phyloP scores from a whole-genome alignment of 352 stramenopile genomes.

The Phytophthora capsici region DNA sequence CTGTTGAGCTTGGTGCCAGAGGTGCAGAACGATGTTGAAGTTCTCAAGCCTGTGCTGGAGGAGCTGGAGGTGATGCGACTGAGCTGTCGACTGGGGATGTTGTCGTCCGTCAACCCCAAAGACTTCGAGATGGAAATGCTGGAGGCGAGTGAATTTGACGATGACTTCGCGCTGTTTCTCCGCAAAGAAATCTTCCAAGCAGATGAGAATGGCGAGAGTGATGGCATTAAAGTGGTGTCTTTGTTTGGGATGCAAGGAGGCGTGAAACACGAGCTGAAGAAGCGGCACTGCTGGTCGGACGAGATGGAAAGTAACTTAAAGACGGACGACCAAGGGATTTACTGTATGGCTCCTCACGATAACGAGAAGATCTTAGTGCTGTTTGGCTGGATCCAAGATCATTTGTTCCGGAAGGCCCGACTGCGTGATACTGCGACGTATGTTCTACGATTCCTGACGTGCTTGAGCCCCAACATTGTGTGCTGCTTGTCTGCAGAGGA shows the following conservation, averaged over 20 bases:
- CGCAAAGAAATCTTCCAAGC: constrained; percentile 53
- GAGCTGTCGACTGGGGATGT: constrained; percentile 57
- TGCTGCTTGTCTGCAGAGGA: constrained; percentile 58
- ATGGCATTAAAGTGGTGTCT: constrained; percentile 42
- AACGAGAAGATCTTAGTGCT: constrained; percentile 40
- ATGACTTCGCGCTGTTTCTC: constrained; percentile 67
- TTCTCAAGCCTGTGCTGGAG: constrained; percentile 72
- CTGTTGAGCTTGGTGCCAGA: constrained; percentile 59
- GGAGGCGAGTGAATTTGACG: constrained; percentile 61
- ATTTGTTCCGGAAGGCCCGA: constrained; percentile 43
- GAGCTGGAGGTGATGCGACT: constrained; percentile 77
- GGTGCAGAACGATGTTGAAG: constrained; percentile 70
- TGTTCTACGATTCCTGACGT: constrained; percentile 70
- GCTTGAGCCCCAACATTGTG: constrained; percentile 53
- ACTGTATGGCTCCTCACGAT: constrained; percentile 37
- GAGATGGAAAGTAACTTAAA: constrained; percentile 48
- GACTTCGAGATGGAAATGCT: constrained; percentile 70
- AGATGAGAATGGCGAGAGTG: constrained; percentile 5
- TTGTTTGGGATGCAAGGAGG: constrained; percentile 70
- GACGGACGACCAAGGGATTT: constrained; percentile 61
- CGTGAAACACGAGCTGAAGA: constrained; percentile 50
- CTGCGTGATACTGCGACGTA: constrained; percentile 75
- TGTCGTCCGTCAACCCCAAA: constrained; percentile 49
- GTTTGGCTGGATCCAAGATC: constrained; percentile 68
- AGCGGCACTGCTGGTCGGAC: constrained; percentile 49